Base-by-base conservation (phyloP, 176 grass and related monocot genomes). In the Calamus simplicifolius region DNA sequence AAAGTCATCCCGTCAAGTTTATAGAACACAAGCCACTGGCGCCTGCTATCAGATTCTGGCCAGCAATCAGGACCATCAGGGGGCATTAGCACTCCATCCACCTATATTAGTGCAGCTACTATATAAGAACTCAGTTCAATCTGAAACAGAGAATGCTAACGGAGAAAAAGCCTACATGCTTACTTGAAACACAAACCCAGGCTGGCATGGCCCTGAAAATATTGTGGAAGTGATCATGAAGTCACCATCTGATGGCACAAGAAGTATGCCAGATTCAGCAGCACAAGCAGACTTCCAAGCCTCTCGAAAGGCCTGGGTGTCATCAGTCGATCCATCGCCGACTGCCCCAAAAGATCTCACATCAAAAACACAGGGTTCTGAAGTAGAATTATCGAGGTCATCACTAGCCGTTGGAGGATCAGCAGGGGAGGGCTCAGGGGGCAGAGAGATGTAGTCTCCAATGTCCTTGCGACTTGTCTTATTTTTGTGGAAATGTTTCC, bases 261-360 rank as follows among this genome's bases (percentile, higher is more conserved):
- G 89, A 18, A 95, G 62, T 7, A 79, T 71, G 1, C 72, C 26
- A 0, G 69, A 59, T 17, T 66, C 58, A 1, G 67, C 56, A 0
- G 59, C 27, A 60, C 89, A 95, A 19, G 81, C 89, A 1, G 69
- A 59, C 61, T 89, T 95, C 85, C 89, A 95, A 10, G 85, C 85
- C 14, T 72, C 66, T 15, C 81, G 75, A 51, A 95, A 85, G 6
- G 81, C 81, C 58, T 73, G 66, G 10, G 85, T 85, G 68, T 95
- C 79, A 49, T 85, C 63, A 18, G 30, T 53, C 1, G 79, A 68
- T 28, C 65, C 81, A 70, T 95, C 64, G 48, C 89, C 85, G 31
- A 70, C 25, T 3, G 79, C 85, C 15, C 89, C 82, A 5, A 77
- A 95, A 29, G 73, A 58, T 30, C 81, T 71, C 25, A 89, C 85